Conservation (phyloP, 345 rosid genomes). For the Linum usitatissimum region DNA sequence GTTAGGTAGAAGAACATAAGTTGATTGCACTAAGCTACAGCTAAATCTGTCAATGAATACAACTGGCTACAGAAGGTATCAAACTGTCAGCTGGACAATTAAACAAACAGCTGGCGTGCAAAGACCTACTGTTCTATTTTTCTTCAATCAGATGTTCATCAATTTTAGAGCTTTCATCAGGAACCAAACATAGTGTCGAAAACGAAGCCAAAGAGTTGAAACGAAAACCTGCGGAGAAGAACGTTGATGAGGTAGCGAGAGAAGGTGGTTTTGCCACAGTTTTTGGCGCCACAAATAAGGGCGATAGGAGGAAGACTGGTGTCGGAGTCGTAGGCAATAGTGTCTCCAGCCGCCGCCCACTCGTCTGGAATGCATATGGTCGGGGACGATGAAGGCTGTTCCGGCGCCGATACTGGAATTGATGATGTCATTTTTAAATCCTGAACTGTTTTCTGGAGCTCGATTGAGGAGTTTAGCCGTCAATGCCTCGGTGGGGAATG, state of each 20-base stretch:
- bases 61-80: background rate
- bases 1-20: no score
- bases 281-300: constrained; percentile 68
- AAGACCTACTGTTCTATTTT: background rate
- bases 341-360: constrained; percentile 65
- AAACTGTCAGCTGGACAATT: constrained; percentile 4
- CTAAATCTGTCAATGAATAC: no score
- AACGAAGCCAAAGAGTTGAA: background rate
- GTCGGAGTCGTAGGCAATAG: constrained; percentile 34
- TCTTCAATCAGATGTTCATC: background rate
- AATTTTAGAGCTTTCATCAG: background rate
- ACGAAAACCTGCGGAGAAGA: constrained; percentile 58
- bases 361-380: constrained; percentile 41
- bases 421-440: no score
- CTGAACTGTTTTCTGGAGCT: no score
- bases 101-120: constrained; percentile 7
- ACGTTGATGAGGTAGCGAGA: constrained; percentile 66
- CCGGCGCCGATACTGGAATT: constrained; percentile 17
- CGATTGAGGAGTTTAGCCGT: no score
- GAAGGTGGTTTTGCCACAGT: constrained; percentile 80
- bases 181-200: background rate
- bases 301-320: constrained; percentile 39
- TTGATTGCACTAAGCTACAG: background rate
- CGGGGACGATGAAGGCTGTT: constrained; percentile 26
- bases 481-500: no score